Percentiles rank a stretch among this genome's conserved stretches.
Conservation (phyloP, 148 eudicot genomes). For the Amaranthus palmeri region DNA sequence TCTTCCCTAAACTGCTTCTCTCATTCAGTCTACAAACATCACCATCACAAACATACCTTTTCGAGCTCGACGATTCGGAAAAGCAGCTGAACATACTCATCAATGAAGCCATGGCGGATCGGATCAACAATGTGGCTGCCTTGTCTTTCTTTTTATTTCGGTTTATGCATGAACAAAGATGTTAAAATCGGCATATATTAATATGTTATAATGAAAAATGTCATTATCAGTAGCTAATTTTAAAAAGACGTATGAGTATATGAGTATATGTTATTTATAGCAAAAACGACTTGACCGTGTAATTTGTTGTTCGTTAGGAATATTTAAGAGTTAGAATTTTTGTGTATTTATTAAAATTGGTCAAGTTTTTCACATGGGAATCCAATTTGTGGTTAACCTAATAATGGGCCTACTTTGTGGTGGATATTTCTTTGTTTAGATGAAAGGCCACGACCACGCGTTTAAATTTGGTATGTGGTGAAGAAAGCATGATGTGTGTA, state of each 20-base stretch:
- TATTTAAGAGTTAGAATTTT: too few relatives aligned
- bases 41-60: constrained; percentile 29
- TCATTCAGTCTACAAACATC: constrained; percentile 27
- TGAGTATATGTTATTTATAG: background rate
- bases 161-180: too few relatives aligned
- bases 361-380: constrained; percentile 8
- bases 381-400: constrained; percentile 3
- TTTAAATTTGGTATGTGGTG: background rate
- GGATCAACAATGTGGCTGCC: background rate
- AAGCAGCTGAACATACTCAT: constrained; percentile 27
- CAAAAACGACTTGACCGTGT: constrained; percentile 7
- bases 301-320: background rate
- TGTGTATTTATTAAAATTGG: background rate
- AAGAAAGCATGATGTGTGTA: background rate
- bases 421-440: background rate
- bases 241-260: too few relatives aligned
- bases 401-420: constrained; percentile 13
- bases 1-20: constrained; percentile 7
- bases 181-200: too few relatives aligned
- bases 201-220: too few relatives aligned
- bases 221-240: too few relatives aligned
- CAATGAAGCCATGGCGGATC: constrained; percentile 19
- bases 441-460: background rate
- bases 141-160: background rate
- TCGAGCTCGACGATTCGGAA: constrained; percentile 23